A percentile compares a stretch with the other conserved stretches of the same genome.
These are phyloP conservation scores for Ascochyta rabiei DNA, from an alignment of 2,329 filamentous ascomycete genomes.

Conservation along the genomic window DNA sequence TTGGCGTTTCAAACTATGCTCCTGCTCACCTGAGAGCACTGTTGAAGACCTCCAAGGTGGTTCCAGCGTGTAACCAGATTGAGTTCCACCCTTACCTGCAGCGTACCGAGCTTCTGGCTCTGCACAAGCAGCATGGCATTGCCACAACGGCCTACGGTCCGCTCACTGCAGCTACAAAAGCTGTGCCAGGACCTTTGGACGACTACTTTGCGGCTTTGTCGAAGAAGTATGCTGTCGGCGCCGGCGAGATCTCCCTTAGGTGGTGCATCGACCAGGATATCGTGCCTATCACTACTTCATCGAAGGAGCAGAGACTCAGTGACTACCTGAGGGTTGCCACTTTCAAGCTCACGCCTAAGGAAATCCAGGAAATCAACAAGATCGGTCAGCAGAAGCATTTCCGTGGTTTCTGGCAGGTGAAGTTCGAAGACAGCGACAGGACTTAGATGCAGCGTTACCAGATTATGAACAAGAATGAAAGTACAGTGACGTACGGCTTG, in stretches of 20 bases:
- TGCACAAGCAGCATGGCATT: slow-evolving; percentile 57
- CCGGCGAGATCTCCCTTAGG: slow-evolving; percentile 62
- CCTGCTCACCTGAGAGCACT: slow-evolving; percentile 61
- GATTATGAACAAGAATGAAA: background rate
- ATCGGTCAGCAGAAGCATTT: slow-evolving; percentile 66
- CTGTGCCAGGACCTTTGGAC: slow-evolving; percentile 62
- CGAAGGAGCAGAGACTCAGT: slow-evolving; percentile 64
- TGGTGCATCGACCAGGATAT: slow-evolving; percentile 68
- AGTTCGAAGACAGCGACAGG: slow-evolving; percentile 60
- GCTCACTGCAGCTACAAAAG: slow-evolving; percentile 60
- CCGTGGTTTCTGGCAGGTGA: slow-evolving; percentile 63
- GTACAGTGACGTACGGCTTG: too few relatives aligned
- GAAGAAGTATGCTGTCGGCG: slow-evolving; percentile 66
- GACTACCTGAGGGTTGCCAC: slow-evolving; percentile 62
- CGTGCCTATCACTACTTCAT: slow-evolving; percentile 64
- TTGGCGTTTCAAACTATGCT: slow-evolving; percentile 67
- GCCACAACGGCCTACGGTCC: slow-evolving; percentile 56
- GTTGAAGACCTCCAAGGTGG: slow-evolving; percentile 59
- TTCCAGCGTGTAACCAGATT: slow-evolving; percentile 70
- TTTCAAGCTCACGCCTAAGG: slow-evolving; percentile 64
- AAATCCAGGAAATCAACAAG: slow-evolving; percentile 57
- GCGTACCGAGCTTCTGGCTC: slow-evolving; percentile 62
- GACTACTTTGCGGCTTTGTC: slow-evolving; percentile 57
- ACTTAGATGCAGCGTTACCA: slow-evolving; percentile 37
- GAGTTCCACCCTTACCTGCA: slow-evolving; percentile 73